Evolutionary conservation across 441 rosid genomes (phyloP).

Genomic region (Aleurites moluccanus): DNA sequence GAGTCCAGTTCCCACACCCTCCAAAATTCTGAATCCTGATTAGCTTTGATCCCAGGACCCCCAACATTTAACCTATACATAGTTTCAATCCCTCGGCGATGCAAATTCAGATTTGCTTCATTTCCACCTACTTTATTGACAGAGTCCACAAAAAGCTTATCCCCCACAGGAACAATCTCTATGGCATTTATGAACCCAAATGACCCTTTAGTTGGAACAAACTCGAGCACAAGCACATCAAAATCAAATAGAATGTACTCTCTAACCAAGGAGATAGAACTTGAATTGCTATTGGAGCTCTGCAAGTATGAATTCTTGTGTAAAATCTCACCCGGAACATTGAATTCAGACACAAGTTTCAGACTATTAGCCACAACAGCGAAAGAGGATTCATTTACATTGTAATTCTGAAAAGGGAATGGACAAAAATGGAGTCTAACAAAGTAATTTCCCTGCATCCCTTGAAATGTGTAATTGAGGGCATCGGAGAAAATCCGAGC

Average conservation of each 20-base stretch:
- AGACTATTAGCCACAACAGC: constrained; percentile 58
- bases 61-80: constrained; percentile 88
- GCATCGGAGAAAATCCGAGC: constrained; percentile 52
- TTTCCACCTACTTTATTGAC: constrained; percentile 67
- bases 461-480: constrained; percentile 61
- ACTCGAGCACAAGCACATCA: constrained; percentile 48
- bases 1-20: constrained; percentile 83
- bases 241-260: constrained; percentile 58
- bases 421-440: constrained; percentile 84
- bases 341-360: constrained; percentile 48
- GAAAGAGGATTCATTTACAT: constrained; percentile 63
- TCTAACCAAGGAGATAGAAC: constrained; percentile 51
- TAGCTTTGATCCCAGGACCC: constrained; percentile 61
- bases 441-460: constrained; percentile 54
- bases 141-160: constrained; percentile 47
- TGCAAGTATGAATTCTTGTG: constrained; percentile 41
- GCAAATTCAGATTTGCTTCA: constrained; percentile 48
- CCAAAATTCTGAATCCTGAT: constrained; percentile 55
- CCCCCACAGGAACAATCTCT: constrained; percentile 54
- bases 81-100: constrained; percentile 57
- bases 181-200: constrained; percentile 83
- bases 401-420: constrained; percentile 42
- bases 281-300: constrained; percentile 45
- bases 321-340: constrained; percentile 57
- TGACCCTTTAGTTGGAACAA: constrained; percentile 56